Evolutionary conservation across 257 asterid species (phyloP), one percentile per base, ranked within the genome.

Genomic region (Plantago ovata): DNA sequence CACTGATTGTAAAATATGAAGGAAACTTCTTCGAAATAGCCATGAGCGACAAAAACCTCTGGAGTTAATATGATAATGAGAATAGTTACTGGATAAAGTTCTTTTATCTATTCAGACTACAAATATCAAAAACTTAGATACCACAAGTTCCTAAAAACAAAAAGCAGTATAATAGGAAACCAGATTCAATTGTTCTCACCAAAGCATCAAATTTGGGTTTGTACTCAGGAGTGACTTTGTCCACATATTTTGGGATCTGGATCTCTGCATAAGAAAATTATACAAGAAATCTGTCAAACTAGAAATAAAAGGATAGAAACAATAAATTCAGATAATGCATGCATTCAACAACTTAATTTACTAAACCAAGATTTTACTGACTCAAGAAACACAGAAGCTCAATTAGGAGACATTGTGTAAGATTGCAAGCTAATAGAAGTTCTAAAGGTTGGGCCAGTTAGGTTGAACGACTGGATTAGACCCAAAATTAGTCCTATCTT

Each of bases 201-300:
- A 89, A 75, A 18, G 91, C 89, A 28, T 89, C 95, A 70, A 89
- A 86, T 76, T 89, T 82, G 56, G 95, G 94, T 53, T 86, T 84
- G 78, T 81, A 89, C 69, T 86, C 77, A 46, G 95, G 97, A 58
- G 94, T 86, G 70, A 86, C 97, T 28, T 69, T 84, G 78, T 89
- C 97, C 55, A 78, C 97, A 65, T 80, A 86, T 74, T 82, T 75
- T 10, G 97, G 97, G 70, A 89, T 73, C 72, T 89, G 77, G 63
- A 89, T 56, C 70, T 86, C 97, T 86, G 76, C 75, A 74, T 16
- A 32, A 32, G 58, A 68, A 56, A 65, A 44, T 33, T 6, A 58
- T 15, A 66, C 32, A 41, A 77, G 14, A 7, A 56, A 57, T 16
- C n/a, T 48, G 40, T 53, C 41, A 44, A 58, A 50, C 38, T 21